Base-by-base conservation (phyloP, 805 yeast genomes). In the Zygotorulaspora sp. region DNA sequence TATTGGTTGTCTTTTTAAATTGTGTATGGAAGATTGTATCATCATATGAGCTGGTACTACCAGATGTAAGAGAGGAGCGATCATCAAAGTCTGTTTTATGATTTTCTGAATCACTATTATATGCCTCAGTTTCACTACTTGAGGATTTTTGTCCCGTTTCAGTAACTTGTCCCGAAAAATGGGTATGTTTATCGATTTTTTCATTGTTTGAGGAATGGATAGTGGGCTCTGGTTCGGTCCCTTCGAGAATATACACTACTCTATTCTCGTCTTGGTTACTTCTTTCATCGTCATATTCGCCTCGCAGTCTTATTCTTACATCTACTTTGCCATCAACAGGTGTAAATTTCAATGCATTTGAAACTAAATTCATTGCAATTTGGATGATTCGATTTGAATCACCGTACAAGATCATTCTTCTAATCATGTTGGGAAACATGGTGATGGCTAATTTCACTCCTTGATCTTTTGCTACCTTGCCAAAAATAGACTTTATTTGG, bases 351-450 rank as follows among this genome's bases (percentile, higher is more conserved):
- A 92, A 67, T 0, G 95, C 80, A 62, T 92, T 90, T 12, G 94
- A 82, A 7, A 90, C 92, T 38, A 92, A 67, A 53, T 92, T 92
- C 89, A 90, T 88, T 5, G 90, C 80, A 34, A 92, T 82, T 60
- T 90, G 98, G 39, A 86, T 77, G 28, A 92, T 84, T 56, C 97
- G 70, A 60, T 87, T 88, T 6, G 92, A 78, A 61, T 90, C 98
- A 2, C 96, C 97, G 62, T 71, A 77, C 6, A 90, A 63, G 2
- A 86, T 73, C 70, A 83, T 73, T 45, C 74, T 74, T 41, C 83
- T 68, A 35, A 75, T 62, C 10, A 65, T 61, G 46, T 75, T 74
- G 5, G 96, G 95, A 24, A 65, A 70, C 11, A 88, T 57, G 0
- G 69, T 59, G n/a, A 87, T 74, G 3, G 74, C 66, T 32, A 88